Evolutionary conservation across 371 early-diverging fungal species (phyloP).

Genomic region (Zychaea mexicana): DNA sequence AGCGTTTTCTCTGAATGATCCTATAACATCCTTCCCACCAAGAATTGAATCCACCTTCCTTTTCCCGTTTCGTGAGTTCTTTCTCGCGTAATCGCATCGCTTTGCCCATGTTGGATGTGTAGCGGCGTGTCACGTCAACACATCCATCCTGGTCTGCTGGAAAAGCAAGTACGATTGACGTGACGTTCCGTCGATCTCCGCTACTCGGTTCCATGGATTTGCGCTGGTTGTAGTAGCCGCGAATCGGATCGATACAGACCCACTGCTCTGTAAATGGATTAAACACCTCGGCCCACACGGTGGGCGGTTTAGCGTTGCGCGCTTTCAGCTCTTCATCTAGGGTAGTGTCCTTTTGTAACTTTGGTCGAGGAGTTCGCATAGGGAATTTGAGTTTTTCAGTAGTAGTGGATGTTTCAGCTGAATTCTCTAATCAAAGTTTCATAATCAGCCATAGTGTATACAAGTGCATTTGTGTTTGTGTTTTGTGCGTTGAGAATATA

Average conservation of each 20-base stretch:
- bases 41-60: constrained; percentile 29
- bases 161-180: constrained; percentile 67
- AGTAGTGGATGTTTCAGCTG: not conserved
- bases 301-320: constrained; percentile 35
- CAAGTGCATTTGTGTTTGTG: too few species aligned
- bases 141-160: constrained; percentile 39
- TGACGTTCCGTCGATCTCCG: constrained; percentile 34
- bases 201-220: constrained; percentile 54
- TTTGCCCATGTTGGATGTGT: constrained; percentile 56
- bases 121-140: constrained; percentile 74
- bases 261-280: constrained; percentile 46
- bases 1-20: constrained; percentile 21
- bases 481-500: too few species aligned
- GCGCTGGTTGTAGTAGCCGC: constrained; percentile 54
- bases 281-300: constrained; percentile 68
- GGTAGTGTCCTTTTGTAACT: constrained; percentile 15
- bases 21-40: constrained; percentile 36
- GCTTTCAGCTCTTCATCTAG: constrained; percentile 28
- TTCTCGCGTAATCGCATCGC: constrained; percentile 59
- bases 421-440: too few species aligned
- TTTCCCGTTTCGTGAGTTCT: constrained; percentile 40
- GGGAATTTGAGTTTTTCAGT: constrained; percentile 19
- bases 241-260: constrained; percentile 68
- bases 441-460: too few species aligned
- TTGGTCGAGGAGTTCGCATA: constrained; percentile 19